Base-by-base conservation (phyloP, 2,329 filamentous ascomycete species). In the Pestalotiopsis fici region DNA sequence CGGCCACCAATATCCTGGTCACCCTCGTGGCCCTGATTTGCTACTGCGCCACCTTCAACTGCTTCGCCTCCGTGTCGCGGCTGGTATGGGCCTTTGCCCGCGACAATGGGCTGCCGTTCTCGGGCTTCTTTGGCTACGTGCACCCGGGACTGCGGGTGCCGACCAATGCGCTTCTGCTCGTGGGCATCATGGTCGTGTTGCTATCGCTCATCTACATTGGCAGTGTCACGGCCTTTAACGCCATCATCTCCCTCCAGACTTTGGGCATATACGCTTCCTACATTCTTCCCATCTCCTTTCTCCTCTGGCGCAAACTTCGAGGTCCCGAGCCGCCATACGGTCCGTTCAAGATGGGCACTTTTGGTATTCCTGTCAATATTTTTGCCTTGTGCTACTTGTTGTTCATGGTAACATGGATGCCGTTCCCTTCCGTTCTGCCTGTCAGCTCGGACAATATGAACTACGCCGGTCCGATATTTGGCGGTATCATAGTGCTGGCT, bases 111-210 rank as follows among this genome's bases (percentile, higher is more conserved):
- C 27, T 68, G 50, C 66, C 66, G 4, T 64, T 65, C 47, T 90
- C 88, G 3, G 79, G 76, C 1, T 78, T 89, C 71, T 90, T 92
- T 13, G 31, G 18, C 3, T 62, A 43, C 7, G 59, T 43, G 21
- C 35, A 50, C 39, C 59, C 59, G 35, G 6, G 15, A 12, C 39
- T 62, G 35, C 11, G 37, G 18, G 39, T 62, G 0, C 59, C 59
- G 6, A 43, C 39, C 21, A 43, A 47, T 23, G 59, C 59, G 6
- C 59, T 62, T 15, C n/a, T 62, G 59, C 59, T 62, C 21, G 21
- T 62, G 9, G 59, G 59, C n/a, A 3, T 28, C 0, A 23, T 43
- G 21, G 59, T 62, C 0, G 37, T 28, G 15, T 23, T 62, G 21
- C 59, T 62, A 9, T 43, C 59, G 21, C 12, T 62, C 2, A 62